Base-by-base conservation (phyloP, 495 filamentous ascomycete genomes). In the Paragyromitra xinjiangensis region DNA sequence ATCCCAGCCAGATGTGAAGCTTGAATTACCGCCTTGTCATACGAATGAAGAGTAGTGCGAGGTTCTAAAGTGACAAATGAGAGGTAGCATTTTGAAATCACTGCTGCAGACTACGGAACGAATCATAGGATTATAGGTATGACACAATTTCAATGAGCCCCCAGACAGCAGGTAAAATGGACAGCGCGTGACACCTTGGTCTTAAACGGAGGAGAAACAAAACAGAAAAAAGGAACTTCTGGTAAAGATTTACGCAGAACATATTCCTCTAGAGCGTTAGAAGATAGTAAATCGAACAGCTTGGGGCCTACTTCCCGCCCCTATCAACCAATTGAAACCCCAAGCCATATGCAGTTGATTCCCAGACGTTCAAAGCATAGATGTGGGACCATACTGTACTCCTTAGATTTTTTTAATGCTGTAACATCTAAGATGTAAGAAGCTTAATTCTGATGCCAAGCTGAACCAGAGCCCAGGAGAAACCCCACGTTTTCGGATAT, bases 401-500 rank as follows among this genome's bases (percentile, higher is more conserved):
- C 3, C 29, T 34, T 34, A 34, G 29, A 34, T 34, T 34, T 34
- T 62, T 12, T 55, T 45, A 24, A 9, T 29, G 19, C 7, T 34
- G 29, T 3, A 3, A 34, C 29, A 34, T 34, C 29, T 34, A 34
- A 34, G 29, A 34, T 34, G 29, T 55, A 48, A 40, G 40, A 70
- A 61, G 65, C 48, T 68, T 68, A 40, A 56, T 19, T 39, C 53
- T 40, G 0, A 40, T 22, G 64, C 64, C 64, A 68, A 68, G 64
- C 50, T n/a, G 22, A 53, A 53, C 14, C 11, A 11, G 14, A 48
- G 44, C 3, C 11, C 16, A 48, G 19, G 50, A n/a, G 19, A 16
- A 56, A n/a, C 4, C 29, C 40, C 40, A 48, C 55, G 39, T 48
- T 34, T 45, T 39, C 9, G 48, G 67, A 71, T 63, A 71, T 71